Evolutionary conservation across 1,284 basidiomycete species (phyloP), one percentile per base, ranked within the genome.

Genomic region (Sporisorium iseilematis-ciliati): DNA sequence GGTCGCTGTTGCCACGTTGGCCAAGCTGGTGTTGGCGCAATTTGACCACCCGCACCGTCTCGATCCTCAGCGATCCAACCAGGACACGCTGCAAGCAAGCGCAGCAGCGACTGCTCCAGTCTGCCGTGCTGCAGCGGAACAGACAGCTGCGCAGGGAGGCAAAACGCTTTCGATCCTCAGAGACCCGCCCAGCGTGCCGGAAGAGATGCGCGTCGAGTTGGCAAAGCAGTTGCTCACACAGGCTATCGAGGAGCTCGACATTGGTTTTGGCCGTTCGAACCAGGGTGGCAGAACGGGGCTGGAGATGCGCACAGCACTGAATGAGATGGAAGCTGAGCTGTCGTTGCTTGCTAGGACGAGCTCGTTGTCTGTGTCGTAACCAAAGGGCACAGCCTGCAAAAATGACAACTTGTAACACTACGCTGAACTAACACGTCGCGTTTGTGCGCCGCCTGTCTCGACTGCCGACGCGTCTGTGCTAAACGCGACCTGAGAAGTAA

Each of bases 1-100:
- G 0, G 86, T 97, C 40, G 90, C 92, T 5, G 86, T 92, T 7
- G 90, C 91, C 2, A 93, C 95, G 81, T 87, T 93, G 18, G 93
- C 92, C 0, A 94, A 94, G 84, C 86, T 95, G 3, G 87, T 94
- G 7, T 89, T 90, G 0, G 91, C 92, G 0, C 92, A 93, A 78
- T 91, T 92, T 81, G 18, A 69, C 29, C 49, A 70, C 21, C 50
- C 59, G 8, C 59, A 59, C 1, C 61, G 59, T 46, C 41, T 46
- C 10, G 50, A 51, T n/a, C 41, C 53, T 26, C 61, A 51, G 16
- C 60, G 33, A 38, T 35, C 38, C 6, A 25, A n/a, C 21, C 45
- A 35, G 2, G 41, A 4, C 2, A 26, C 45, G 16, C 1, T 60
- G 49, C 53, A 41, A 38, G 20, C 14, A 16, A 12, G 29, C 14